These are phyloP conservation scores for Plectosphaerella sp. DNA, from an alignment of 2,329 filamentous ascomycete species.

Conservation along the genomic window DNA sequence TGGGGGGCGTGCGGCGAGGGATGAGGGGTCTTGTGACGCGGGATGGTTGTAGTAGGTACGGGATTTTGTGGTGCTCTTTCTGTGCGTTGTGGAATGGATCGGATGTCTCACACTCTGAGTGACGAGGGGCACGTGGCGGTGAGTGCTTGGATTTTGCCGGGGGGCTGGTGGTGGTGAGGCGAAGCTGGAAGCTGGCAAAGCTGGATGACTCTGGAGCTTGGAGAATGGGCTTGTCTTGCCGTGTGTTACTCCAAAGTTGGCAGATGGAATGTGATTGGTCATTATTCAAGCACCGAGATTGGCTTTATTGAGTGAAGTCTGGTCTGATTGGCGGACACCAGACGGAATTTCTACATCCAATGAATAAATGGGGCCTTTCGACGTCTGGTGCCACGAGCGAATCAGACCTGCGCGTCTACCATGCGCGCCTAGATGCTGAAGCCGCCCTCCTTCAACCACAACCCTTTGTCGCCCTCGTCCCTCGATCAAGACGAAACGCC, in stretches of 20 bases:
- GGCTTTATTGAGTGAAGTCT: neutral
- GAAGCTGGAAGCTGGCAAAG: neutral
- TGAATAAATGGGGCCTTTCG: neutral
- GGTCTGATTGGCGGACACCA: neutral
- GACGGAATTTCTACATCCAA: neutral
- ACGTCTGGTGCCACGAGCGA: conserved; percentile 1
- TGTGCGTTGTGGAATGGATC: too few species aligned
- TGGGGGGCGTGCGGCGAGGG: too few species aligned
- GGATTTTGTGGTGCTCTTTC: too few species aligned
- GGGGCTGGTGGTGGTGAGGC: neutral
- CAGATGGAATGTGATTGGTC: too few species aligned
- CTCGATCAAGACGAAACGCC: conserved; percentile 4
- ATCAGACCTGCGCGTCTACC: conserved; percentile 11
- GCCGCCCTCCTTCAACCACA: conserved; percentile 3
- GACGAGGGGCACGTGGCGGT: too few species aligned
- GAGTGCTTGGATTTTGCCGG: too few species aligned
- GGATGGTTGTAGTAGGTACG: too few species aligned
- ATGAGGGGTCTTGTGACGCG: too few species aligned
- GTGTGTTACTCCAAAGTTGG: neutral
- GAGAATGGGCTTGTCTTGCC: neutral
- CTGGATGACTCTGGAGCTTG: neutral
- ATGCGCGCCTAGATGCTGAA: conserved; percentile 7
- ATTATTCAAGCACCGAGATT: neutral
- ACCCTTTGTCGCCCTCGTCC: neutral
- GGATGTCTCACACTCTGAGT: too few species aligned